phyloP scores from a whole-genome alignment of 257 asterid species.

The Solanum sejunctum region DNA sequence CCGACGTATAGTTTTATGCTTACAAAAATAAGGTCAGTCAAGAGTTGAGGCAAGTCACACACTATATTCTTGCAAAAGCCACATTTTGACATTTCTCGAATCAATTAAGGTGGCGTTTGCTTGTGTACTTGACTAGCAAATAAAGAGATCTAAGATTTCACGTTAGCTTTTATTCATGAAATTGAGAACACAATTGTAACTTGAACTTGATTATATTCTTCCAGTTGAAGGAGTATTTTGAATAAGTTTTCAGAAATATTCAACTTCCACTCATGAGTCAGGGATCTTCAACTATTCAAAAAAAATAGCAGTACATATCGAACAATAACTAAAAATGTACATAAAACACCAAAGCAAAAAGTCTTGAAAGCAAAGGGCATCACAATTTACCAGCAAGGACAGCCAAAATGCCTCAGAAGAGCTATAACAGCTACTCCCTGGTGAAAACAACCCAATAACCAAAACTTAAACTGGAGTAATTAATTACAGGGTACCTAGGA shows the following conservation, averaged over 20 bases:
- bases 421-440: conserved; percentile 89
- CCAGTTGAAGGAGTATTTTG: neutral
- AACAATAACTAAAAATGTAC: neutral
- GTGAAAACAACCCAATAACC: neutral
- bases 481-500: neutral
- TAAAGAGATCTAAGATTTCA: neutral
- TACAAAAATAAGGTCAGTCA: neutral
- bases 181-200: neutral
- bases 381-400: conserved; percentile 64
- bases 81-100: neutral
- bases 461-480: neutral
- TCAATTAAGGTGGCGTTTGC: neutral
- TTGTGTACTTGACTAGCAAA: neutral
- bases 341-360: neutral
- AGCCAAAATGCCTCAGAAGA: conserved; percentile 86
- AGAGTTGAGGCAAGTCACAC: neutral
- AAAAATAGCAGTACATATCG: neutral
- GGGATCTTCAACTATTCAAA: neutral
- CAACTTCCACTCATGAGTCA: neutral
- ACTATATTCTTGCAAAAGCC: neutral
- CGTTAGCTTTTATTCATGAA: no score
- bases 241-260: neutral
- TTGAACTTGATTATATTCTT: neutral
- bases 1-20: neutral
- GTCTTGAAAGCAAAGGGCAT: neutral